Conservation (phyloP, 805 yeast genomes). For the Dipodascopsis uninucleata region DNA sequence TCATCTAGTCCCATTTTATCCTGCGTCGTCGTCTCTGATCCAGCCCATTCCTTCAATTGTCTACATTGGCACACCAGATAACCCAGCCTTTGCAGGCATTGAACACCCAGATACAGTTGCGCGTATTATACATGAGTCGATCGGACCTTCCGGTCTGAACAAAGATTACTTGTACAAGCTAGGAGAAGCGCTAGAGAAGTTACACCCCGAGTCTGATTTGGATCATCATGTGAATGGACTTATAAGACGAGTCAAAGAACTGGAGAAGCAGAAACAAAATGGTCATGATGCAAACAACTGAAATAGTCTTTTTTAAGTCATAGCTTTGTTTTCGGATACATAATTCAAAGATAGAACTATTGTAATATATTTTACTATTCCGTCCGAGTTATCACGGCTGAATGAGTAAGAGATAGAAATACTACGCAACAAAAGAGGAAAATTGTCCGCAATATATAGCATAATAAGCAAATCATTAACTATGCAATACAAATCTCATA, state of each 20-base stretch:
- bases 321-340: too few relatives aligned
- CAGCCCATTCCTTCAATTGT: conserved; percentile 50
- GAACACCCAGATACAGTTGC: conserved; percentile 59
- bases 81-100: conserved; percentile 82
- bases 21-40: conserved; percentile 32
- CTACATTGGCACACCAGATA: conserved; percentile 79
- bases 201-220: conserved; percentile 27
- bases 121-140: conserved; percentile 47
- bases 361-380: too few relatives aligned
- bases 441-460: too few relatives aligned
- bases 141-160: conserved; percentile 83
- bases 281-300: too few relatives aligned
- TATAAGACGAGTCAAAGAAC: conserved; percentile 7
- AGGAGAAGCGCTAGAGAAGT: conserved; percentile 45
- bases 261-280: too few relatives aligned
- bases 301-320: too few relatives aligned
- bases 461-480: too few relatives aligned
- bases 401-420: too few relatives aligned
- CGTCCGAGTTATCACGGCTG: too few relatives aligned
- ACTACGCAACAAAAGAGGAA: too few relatives aligned
- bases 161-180: conserved; percentile 62
- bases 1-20: conserved; percentile 61
- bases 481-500: too few relatives aligned
- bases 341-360: too few relatives aligned
- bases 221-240: conserved; percentile 18